Percentiles rank a stretch among this genome's conserved stretches.
Conservation (phyloP, 495 filamentous ascomycete species). For the Astrocystis sublimbata region DNA sequence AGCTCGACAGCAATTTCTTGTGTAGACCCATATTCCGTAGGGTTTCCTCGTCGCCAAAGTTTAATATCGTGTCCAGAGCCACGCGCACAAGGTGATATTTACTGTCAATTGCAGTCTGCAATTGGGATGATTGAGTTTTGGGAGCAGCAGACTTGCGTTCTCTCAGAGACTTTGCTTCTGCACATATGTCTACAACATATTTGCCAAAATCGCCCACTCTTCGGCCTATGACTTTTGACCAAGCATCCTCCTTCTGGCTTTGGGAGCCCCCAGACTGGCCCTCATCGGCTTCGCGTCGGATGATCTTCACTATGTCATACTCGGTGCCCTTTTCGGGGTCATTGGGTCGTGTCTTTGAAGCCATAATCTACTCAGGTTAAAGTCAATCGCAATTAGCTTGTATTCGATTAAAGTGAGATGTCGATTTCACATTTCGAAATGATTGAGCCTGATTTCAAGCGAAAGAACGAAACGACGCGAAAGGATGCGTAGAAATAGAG, state of each 20-base stretch:
- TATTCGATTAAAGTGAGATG: constrained; percentile 43
- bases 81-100: constrained; percentile 61
- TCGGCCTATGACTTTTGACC: constrained; percentile 64
- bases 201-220: constrained; percentile 54
- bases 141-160: constrained; percentile 29
- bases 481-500: background rate
- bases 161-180: constrained; percentile 58
- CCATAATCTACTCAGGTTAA: constrained; percentile 48
- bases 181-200: constrained; percentile 53
- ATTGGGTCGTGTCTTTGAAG: constrained; percentile 15
- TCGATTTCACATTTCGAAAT: no score
- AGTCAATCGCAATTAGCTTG: constrained; percentile 47
- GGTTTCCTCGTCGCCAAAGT: constrained; percentile 64
- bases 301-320: constrained; percentile 64
- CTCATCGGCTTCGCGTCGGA: constrained; percentile 62
- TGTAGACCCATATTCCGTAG: constrained; percentile 56
- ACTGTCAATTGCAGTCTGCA: constrained; percentile 51
- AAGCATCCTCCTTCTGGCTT: constrained; percentile 38
- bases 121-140: constrained; percentile 17
- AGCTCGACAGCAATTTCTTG: constrained; percentile 48
- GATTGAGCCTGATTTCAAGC: background rate
- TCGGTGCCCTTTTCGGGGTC: constrained; percentile 56
- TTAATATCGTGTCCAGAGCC: constrained; percentile 60
- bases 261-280: constrained; percentile 22
- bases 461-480: no score